These are phyloP conservation scores for Aspergillus neoniger DNA, from an alignment of 2,329 filamentous ascomycete genomes.

Conservation along the genomic window DNA sequence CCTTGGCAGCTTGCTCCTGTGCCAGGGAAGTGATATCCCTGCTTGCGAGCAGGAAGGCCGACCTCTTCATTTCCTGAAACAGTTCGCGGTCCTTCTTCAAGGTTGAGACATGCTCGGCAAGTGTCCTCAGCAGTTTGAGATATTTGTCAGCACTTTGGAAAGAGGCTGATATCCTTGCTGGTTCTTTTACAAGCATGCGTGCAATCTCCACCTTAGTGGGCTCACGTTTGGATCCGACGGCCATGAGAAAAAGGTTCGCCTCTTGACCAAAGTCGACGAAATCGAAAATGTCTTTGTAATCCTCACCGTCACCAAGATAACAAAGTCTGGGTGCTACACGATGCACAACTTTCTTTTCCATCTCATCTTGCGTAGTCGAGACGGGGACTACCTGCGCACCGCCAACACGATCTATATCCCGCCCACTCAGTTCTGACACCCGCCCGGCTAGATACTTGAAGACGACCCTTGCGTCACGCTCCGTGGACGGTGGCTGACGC, in stretches of 20 bases:
- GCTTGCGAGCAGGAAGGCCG: constrained; percentile 80
- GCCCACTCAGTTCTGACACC: constrained; percentile 69
- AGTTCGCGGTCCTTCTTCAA: constrained; percentile 79
- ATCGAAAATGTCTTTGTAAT: constrained; percentile 90
- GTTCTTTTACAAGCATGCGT: constrained; percentile 77
- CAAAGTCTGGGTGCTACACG: constrained; percentile 70
- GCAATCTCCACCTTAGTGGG: constrained; percentile 86
- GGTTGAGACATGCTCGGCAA: constrained; percentile 70
- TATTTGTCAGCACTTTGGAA: constrained; percentile 86
- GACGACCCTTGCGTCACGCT: constrained; percentile 66
- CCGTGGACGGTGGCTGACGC: constrained; percentile 68
- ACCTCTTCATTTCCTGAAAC: constrained; percentile 71
- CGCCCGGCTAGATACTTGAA: constrained; percentile 85
- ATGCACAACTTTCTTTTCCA: constrained; percentile 51
- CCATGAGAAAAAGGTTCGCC: constrained; percentile 84
- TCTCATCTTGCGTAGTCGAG: constrained; percentile 22
- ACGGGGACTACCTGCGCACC: constrained; percentile 74
- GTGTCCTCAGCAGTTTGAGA: constrained; percentile 73
- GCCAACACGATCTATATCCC: constrained; percentile 61
- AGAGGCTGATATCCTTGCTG: constrained; percentile 75
- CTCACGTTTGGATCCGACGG: constrained; percentile 87
- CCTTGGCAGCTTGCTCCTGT: constrained; percentile 21
- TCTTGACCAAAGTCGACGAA: constrained; percentile 91
- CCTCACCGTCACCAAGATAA: constrained; percentile 72
- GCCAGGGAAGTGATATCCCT: constrained; percentile 62